Conservation (phyloP, 2,329 filamentous ascomycete genomes). For the Aureobasidium leucospermi region DNA sequence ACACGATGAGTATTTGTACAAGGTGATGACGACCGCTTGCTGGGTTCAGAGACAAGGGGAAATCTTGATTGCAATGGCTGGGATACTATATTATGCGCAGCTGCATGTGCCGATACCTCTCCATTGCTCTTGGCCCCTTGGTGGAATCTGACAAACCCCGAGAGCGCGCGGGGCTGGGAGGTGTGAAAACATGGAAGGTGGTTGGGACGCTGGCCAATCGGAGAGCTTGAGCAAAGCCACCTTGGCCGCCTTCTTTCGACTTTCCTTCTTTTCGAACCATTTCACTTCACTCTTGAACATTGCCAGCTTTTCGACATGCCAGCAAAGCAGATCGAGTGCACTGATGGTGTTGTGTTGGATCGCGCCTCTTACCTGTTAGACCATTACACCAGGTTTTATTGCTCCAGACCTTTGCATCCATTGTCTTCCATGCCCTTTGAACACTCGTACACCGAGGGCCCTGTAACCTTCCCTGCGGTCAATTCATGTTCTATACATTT, state of each 20-base stretch:
- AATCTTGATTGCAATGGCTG: conserved; percentile 31
- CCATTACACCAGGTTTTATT: no score
- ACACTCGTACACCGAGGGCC: no score
- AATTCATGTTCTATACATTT: no score
- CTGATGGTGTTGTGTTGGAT: no score
- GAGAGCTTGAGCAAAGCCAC: not conserved
- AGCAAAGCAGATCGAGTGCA: no score
- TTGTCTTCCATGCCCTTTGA: no score
- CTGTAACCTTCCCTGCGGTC: no score
- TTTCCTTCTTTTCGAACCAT: not conserved
- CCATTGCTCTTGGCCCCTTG: conserved; percentile 2
- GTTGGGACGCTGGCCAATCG: conserved; percentile 5
- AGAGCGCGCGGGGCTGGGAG: conserved; percentile 2
- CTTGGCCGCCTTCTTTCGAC: not conserved
- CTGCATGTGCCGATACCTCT: not conserved
- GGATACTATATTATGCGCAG: conserved; percentile 26
- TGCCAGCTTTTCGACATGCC: no score
- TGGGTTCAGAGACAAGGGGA: not conserved
- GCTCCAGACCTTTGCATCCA: no score
- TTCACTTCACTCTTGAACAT: not conserved
- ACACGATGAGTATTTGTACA: conserved; percentile 11
- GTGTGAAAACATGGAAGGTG: not conserved
- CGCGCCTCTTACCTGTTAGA: no score
- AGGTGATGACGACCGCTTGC: not conserved
- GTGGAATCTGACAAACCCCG: not conserved